Base-by-base conservation (phyloP, 2,329 filamentous ascomycete genomes). In the Ceratocystis harringtonii region DNA sequence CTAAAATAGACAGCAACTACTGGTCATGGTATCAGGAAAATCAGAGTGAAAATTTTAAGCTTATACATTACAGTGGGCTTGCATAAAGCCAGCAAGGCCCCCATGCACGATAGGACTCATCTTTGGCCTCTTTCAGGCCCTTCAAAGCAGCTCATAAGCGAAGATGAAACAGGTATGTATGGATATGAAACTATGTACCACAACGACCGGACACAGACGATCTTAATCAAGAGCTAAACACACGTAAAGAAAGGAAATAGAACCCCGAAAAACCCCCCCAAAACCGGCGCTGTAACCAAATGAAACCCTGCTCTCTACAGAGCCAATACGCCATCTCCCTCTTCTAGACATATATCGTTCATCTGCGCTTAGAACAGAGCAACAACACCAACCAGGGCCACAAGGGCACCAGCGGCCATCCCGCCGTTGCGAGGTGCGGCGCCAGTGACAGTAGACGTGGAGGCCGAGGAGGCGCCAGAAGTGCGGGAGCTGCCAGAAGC, bases 361-460 rank as follows among this genome's bases (percentile, higher is more conserved):
- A 19, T 12, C 22, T 52, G 30, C 15, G 19, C 50, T 58, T 62
- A 67, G 15, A 67, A 58, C 44, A 67, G 41, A 3, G 72, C 72
- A 62, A 72, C 65, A 63, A 70, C 70, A 68, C 72, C 69, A 61
- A 69, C 73, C 6, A 71, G 69, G 68, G 72, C 69, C 19, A 69
- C 69, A 30, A 71, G 66, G 43, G 70, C 70, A 67, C 69, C 72
- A 43, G 65, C 68, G 55, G 65, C 70, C 65, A 67, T 68, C 61
- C 68, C 69, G 25, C 63, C 43, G 55, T 60, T 57, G 36, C 44
- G 36, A 25, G 28, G 7, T 22, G 36, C 45, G 12, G 48, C n/a
- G 28, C 28, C 32, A 43, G 52, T 36, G 61, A 36, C 61, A 36
- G 22, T 44, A n/a, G 61, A 63, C 5, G 65, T 48, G 25, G 25